Base-by-base conservation (phyloP, 805 yeast genomes). In the Saturnispora halmiae region DNA sequence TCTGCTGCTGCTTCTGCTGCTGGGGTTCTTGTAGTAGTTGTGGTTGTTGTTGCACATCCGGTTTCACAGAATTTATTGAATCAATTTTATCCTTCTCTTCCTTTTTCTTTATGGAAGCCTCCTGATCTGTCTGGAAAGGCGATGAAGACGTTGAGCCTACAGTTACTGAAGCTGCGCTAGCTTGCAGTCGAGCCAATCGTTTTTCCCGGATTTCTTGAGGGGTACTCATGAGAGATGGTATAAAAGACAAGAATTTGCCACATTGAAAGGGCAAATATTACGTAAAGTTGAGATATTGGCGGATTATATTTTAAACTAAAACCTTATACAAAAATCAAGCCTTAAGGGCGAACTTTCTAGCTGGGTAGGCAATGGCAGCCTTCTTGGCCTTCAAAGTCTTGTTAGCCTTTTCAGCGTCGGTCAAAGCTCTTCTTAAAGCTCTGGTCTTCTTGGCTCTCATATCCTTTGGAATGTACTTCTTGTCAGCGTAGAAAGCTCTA, bases 381-480 rank as follows among this genome's bases (percentile, higher is more conserved):
- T 92, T 92, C 72, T 76, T 77, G 67, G 88, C 86, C 78, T 83
- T 87, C 59, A 72, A 82, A 64, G 97, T 90, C 67, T 72, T 70
- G 67, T 73, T 72, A 60, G 76, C 64, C 67, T 84, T 80, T 76
- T 92, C 96, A 70, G 70, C 69, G 65, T 82, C 75, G 70, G 96
- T 79, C 66, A 92, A 78, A 66, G 80, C 78, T 79, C 97, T 84
- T 84, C 98, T 90, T 73, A 90, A 73, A 70, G 98, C 97, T 82
- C 97, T 90, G 73, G 99, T 92, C 83, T 92, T 85, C 90, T 92
- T 92, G 61, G 87, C 95, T 77, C 97, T 90, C 75, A 92, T 79
- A 70, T 88, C 96, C 78, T 90, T 88, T 77, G 98, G 97, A 70
- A 78, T 76, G 81, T 79, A 83, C 75, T 86, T 88, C 81, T 84